A percentile compares a stretch with the other conserved stretches of the same genome.
Evolutionary conservation across 148 eudicot genomes (phyloP).

Genomic region (Cornus kousa): DNA sequence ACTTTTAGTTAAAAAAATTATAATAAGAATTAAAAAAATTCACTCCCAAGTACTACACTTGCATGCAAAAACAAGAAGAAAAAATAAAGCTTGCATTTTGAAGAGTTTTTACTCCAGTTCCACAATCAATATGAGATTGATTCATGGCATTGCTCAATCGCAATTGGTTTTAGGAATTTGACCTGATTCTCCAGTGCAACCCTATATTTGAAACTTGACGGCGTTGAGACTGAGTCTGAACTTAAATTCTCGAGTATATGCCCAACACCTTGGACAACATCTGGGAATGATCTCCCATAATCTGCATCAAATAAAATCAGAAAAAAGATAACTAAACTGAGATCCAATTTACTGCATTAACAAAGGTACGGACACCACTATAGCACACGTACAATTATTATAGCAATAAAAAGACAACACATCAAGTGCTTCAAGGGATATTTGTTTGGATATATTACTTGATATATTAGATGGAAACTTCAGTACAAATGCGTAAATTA

Average conservation of each 20-base stretch:
- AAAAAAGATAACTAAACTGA: neutral
- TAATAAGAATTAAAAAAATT: too few relatives aligned
- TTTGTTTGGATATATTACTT: neutral
- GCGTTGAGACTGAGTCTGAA: slow-evolving; percentile 52
- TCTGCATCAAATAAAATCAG: slow-evolving; percentile 39
- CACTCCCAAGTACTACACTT: too few relatives aligned
- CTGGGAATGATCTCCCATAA: slow-evolving; percentile 83
- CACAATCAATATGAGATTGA: neutral
- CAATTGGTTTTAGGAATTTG: slow-evolving; percentile 14
- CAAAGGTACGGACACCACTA: neutral
- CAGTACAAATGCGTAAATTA: neutral
- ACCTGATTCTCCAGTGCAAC: slow-evolving; percentile 96
- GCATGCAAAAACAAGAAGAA: neutral
- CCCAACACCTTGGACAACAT: slow-evolving; percentile 72
- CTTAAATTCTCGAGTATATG: slow-evolving; percentile 63
- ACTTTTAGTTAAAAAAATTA: too few relatives aligned
- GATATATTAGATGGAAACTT: neutral
- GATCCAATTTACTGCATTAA: neutral
- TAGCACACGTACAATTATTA: neutral
- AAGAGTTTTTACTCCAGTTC: neutral
- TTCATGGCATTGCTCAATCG: neutral
- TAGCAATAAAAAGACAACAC: neutral
- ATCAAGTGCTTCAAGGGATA: neutral
- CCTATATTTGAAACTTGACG: slow-evolving; percentile 77
- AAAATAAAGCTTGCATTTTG: neutral